Evolutionary conservation across 108 stramenopile species (phyloP), one percentile per base, ranked within the genome.

Genomic region (Schizochytrium sp.): DNA sequence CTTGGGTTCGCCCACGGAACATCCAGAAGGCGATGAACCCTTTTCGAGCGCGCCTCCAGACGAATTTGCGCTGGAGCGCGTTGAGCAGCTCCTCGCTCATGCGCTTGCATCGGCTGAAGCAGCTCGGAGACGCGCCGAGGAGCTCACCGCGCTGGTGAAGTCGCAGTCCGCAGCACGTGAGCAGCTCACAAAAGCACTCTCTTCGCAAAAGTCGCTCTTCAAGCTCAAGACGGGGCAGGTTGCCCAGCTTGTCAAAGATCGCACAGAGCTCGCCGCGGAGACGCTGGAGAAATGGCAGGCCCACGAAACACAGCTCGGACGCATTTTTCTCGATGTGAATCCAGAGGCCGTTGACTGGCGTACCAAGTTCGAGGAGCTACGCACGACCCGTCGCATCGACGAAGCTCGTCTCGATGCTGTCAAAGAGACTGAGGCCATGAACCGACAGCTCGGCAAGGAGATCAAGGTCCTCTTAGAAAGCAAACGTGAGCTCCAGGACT

Each of bases 261-360:
- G 48, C 76, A 83, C 18, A 55, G 76, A 83, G 51, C 76, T 69
- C 8, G 63, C 63, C 25, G 6, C 19, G 0, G 4, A 83, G 76
- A 83, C 51, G 8, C 12, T 83, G 10, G 76, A 23, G 48, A 69
- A 28, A 12, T 83, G 76, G 76, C 76, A 83, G 51, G 76, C 51
- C 14, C 76, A 53, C 45, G 76, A 83, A 34, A 53, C n/a, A 18
- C 19, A 53, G 51, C 76, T 83, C 28, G 45, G 76, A 3, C 19
- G 28, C 23, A 53, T 53, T 18, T 53, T 83, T 45, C 45, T 53
- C 51, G 45, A 47, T 8, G 48, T 53, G 6, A 83, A 83, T 23
- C 48, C 76, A 45, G 76, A 83, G 45, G 76, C 76, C 48, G 76
- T 83, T 16, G 76, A 83, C n/a, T 83, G 76, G 76, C 76, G 76